Evolutionary conservation across 306 rosid species (phyloP).

Genomic region (Lithocarpus polystachyus): DNA sequence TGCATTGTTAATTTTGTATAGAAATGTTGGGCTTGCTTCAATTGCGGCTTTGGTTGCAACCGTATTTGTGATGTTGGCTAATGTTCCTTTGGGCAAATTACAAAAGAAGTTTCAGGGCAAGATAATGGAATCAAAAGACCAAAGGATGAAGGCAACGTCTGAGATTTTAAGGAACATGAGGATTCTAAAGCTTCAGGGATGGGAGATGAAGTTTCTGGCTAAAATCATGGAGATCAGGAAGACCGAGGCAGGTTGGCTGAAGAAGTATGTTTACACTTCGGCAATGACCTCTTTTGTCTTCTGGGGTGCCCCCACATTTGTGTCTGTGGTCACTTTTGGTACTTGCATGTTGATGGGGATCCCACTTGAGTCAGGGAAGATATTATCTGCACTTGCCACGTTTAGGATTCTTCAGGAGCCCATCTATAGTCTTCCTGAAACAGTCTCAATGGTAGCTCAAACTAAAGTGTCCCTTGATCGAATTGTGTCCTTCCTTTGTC

Average conservation of each 20-base stretch:
- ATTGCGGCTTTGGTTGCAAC: constrained; percentile 66
- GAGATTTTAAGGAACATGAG: constrained; percentile 81
- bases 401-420: constrained; percentile 83
- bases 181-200: constrained; percentile 83
- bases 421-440: constrained; percentile 61
- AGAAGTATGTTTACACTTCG: constrained; percentile 41
- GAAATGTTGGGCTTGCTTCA: constrained; percentile 76
- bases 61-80: constrained; percentile 57
- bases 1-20: constrained; percentile 65
- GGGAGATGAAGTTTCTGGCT: constrained; percentile 89
- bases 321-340: constrained; percentile 75
- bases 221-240: constrained; percentile 56
- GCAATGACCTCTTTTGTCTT: constrained; percentile 53
- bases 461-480: constrained; percentile 81
- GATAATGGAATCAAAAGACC: constrained; percentile 82
- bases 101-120: constrained; percentile 67
- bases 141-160: constrained; percentile 74
- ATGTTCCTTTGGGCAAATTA: constrained; percentile 62
- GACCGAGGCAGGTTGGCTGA: constrained; percentile 60
- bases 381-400: constrained; percentile 85
- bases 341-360: constrained; percentile 67
- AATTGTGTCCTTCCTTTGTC: constrained; percentile 64
- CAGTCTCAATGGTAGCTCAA: constrained; percentile 66
- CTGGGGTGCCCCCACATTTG: constrained; percentile 67
- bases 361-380: constrained; percentile 87